Evolutionary conservation across 805 yeast genomes (phyloP), one percentile per base, ranked within the genome.

Genomic region (Blastobotrys mokoenaii): DNA sequence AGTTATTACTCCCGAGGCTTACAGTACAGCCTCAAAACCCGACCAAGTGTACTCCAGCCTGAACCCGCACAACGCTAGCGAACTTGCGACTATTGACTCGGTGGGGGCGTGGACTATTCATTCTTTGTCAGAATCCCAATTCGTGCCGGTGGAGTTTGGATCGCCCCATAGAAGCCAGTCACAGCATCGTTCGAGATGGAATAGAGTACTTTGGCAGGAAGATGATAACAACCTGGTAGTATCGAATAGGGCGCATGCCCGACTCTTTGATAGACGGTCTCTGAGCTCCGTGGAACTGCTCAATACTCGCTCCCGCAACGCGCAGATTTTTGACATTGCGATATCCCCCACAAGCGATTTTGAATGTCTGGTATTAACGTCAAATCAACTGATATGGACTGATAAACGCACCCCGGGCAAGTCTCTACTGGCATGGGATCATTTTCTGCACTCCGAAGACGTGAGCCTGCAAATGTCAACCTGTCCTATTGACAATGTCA

Each of bases 381-480:
- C 87, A 0, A 75, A 72, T 46, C 89, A 84, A 53, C 43, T 88
- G 6, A 71, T 77, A 0, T 65, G 88, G 70, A 53, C 81, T 15
- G 58, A 58, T 14, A 44, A 51, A 12, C 62, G 64, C 1, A 56
- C 51, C 7, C 60, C 63, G 2, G 56, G 76, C n/a, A 63, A 63
- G 27, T 69, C 83, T 46, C 48, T 76, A 2, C 55, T 86, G 1
- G 74, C 89, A 0, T 84, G 94, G 89, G 82, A 80, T 49, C 96
- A 87, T 60, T 74, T 65, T 48, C 61, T 83, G 17, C 71, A 72
- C 37, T 68, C 73, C 6, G 51, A 59, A 0, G 95, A 85, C 52
- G 71, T 73, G 1, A 70, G 85, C 0, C 52, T 80, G 45, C 64
- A 59, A 43, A 46, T 82, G 44, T 51, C 59, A 1, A 56, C 71